phyloP scores from a whole-genome alignment of 257 asterid species.

The Verbena officinalis region DNA sequence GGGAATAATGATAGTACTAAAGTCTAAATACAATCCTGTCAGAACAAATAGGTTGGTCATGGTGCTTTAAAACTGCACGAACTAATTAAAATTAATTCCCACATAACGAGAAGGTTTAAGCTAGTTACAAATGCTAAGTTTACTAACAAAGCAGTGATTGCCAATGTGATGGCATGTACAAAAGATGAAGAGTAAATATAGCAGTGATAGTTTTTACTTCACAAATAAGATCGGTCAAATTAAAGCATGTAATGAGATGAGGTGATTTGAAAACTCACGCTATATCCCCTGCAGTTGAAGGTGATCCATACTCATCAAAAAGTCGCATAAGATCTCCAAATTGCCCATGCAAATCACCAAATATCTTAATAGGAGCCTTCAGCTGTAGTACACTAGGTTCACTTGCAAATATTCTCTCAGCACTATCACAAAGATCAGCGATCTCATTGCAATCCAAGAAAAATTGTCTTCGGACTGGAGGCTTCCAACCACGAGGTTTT shows the following conservation, averaged over 20 bases:
- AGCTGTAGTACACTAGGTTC: constrained; percentile 96
- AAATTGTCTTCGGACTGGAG: constrained; percentile 92
- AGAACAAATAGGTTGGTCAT: background rate
- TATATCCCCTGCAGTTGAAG: constrained; percentile 96
- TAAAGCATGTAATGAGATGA: constrained; percentile 12
- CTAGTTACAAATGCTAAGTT: background rate
- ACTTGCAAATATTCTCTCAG: constrained; percentile 90
- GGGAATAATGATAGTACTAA: too few species aligned
- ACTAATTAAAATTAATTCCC: background rate
- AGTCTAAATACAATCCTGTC: too few species aligned
- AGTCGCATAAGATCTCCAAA: constrained; percentile 99
- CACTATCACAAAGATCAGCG: constrained; percentile 95
- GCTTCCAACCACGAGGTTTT: constrained; percentile 99
- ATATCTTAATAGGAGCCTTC: constrained; percentile 93
- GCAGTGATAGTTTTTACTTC: too few species aligned
- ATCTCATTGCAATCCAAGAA: constrained; percentile 97
- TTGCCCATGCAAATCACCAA: constrained; percentile 98
- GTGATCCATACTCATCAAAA: constrained; percentile 94
- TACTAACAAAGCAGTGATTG: background rate
- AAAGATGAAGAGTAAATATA: background rate
- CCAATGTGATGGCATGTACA: background rate
- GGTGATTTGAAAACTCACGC: constrained; percentile 53
- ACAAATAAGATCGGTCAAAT: too few species aligned
- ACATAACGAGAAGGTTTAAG: constrained; percentile 13
- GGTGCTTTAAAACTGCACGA: background rate